Evolutionary conservation across 495 filamentous ascomycete genomes (phyloP), one percentile per base, ranked within the genome.

Genomic region (Saxophila tyrrhenica): DNA sequence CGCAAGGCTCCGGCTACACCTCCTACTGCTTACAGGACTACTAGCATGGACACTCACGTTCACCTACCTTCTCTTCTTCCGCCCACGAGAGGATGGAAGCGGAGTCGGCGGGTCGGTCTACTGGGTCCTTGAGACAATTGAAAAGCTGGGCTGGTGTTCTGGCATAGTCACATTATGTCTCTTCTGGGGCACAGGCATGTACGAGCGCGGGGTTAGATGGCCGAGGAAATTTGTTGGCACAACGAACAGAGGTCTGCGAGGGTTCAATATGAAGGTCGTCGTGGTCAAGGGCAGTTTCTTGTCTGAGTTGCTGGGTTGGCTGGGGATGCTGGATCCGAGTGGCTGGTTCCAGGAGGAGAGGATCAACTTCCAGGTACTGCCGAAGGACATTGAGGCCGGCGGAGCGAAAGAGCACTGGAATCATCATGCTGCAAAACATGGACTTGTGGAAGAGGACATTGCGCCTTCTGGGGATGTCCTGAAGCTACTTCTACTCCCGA

Each of bases 201-300:
- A 91, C 85, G 89, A 97, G 61, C 81, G 89, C 39, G 92, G 91
- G 25, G 83, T 97, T 46, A 80, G 91, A 53, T 97, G 94, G 88
- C 92, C 92, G 46, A 78, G 92, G 41, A 80, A 86, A 52, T 98
- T 91, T 85, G 81, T 96, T 58, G 81, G 78, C 56, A 78, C 88
- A 46, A 81, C 89, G 47, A 98, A 97, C 67, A 78, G 90, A 23
- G 92, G 92, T 41, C 75, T 98, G 52, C 78, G 92, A 41, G 84
- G 77, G 20, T 89, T 97, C 78, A 97, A 97, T 67, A 84, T 86
- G 70, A 98, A 98, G 71, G 79, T 98, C 53, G 89, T 98, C 20
- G 74, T 95, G 23, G 84, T 94, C 52, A 83, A 83, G 60, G 80
- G 87, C 25, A 76, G 86, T 1, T 94, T 86, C 81, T 88, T 82